These are phyloP conservation scores for Linum tenue DNA, from an alignment of 345 rosid species.

Conservation along the genomic window DNA sequence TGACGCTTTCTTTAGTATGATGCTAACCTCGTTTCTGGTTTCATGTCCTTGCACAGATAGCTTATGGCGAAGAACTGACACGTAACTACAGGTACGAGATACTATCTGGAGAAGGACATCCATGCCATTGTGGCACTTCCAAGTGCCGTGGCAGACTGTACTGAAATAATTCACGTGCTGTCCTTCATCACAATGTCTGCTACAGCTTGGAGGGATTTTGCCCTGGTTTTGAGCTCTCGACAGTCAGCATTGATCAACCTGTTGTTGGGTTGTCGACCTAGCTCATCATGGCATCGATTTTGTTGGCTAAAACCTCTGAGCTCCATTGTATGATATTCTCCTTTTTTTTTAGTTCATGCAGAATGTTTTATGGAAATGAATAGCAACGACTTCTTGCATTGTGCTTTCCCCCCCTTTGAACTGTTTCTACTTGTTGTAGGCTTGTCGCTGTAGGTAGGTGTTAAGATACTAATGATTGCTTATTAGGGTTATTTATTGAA, in stretches of 20 bases:
- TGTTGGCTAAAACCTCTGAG: background rate
- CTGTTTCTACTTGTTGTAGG: too few relatives aligned
- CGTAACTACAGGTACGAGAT: conserved; percentile 44
- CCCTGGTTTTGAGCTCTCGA: background rate
- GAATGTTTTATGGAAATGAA: background rate
- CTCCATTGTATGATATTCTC: background rate
- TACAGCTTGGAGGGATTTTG: background rate
- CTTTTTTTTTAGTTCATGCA: background rate
- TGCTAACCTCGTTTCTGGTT: conserved; percentile 3
- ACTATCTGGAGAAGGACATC: conserved; percentile 47
- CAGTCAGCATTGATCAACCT: background rate
- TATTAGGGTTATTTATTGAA: too few relatives aligned
- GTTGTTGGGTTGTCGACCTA: background rate
- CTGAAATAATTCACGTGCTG: conserved; percentile 12
- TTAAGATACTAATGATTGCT: too few relatives aligned
- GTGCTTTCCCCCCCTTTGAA: too few relatives aligned
- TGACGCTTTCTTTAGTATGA: background rate
- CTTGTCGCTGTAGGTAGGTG: too few relatives aligned
- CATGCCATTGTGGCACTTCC: conserved; percentile 63
- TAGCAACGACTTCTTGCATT: too few relatives aligned
- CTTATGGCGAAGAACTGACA: conserved; percentile 85
- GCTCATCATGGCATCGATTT: background rate
- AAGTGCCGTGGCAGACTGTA: conserved; percentile 57
- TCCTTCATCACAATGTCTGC: background rate
- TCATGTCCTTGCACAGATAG: conserved; percentile 52